Conservation (phyloP, 345 rosid species). For the Salix exigua region DNA sequence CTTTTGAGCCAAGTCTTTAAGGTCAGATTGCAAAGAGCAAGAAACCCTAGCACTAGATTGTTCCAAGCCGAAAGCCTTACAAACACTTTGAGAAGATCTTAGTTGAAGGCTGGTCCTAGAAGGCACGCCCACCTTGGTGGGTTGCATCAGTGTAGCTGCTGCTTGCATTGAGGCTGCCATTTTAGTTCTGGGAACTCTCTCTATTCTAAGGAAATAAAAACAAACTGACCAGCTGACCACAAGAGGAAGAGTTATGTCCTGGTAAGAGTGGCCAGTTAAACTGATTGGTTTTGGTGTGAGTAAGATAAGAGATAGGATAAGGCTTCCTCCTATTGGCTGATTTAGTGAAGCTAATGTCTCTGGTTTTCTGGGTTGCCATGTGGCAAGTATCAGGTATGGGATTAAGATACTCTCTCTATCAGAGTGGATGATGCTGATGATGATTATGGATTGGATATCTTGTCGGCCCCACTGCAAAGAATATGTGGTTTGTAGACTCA, state of each 20-base stretch:
- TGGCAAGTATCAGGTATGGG: slow-evolving; percentile 26
- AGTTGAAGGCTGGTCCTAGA: slow-evolving; percentile 40
- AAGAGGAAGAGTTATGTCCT: slow-evolving; percentile 3
- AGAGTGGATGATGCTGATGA: slow-evolving; percentile 20
- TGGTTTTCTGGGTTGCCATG: slow-evolving; percentile 46
- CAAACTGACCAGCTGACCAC: neutral
- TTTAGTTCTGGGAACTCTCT: neutral
- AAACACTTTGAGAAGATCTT: slow-evolving; percentile 45
- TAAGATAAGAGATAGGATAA: slow-evolving; percentile 76
- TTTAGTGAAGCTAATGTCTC: slow-evolving; percentile 19
- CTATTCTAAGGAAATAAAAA: neutral
- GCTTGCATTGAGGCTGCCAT: slow-evolving; percentile 95
- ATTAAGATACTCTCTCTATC: slow-evolving; percentile 35
- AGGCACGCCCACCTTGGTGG: slow-evolving; percentile 51
- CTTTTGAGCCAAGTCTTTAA: slow-evolving; percentile 69
- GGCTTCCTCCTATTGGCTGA: slow-evolving; percentile 61
- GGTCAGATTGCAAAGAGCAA: slow-evolving; percentile 67
- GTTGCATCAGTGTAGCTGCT: slow-evolving; percentile 80
- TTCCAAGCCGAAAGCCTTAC: slow-evolving; percentile 62
- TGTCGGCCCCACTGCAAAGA: neutral
- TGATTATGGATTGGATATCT: neutral
- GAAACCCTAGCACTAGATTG: slow-evolving; percentile 49
- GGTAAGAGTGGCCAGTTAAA: neutral
- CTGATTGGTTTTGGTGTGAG: slow-evolving; percentile 37
- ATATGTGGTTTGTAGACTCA: neutral